phyloP scores from a whole-genome alignment of 2,329 filamentous ascomycete species.

The Pestalotiopsis fici region DNA sequence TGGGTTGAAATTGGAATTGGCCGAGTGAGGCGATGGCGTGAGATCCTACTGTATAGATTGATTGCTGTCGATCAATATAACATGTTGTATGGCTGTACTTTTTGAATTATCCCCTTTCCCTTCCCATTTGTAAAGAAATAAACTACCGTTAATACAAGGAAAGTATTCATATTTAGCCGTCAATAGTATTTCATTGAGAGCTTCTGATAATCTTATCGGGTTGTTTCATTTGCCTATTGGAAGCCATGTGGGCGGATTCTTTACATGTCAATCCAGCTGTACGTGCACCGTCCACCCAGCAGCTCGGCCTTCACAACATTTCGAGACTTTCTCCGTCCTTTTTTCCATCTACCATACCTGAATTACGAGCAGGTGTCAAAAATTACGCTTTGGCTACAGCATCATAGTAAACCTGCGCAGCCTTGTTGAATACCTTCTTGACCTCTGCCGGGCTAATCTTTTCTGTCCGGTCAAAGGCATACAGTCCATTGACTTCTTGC shows the following conservation, averaged over 20 bases:
- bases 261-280: background rate
- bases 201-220: too few relatives aligned
- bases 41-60: too few relatives aligned
- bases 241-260: background rate
- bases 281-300: background rate
- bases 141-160: too few relatives aligned
- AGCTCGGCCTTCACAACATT: background rate
- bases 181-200: too few relatives aligned
- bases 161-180: too few relatives aligned
- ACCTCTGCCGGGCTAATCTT: conserved; percentile 61
- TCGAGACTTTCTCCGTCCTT: background rate
- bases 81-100: too few relatives aligned
- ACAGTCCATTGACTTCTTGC: conserved; percentile 69
- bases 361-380: too few relatives aligned
- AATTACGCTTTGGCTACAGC: conserved; percentile 15
- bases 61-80: too few relatives aligned
- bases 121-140: too few relatives aligned
- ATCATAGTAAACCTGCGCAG: conserved; percentile 46
- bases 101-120: too few relatives aligned
- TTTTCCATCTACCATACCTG: background rate
- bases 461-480: conserved; percentile 60
- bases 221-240: too few relatives aligned
- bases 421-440: conserved; percentile 58
- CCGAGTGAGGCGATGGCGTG: background rate
- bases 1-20: too few relatives aligned